Evolutionary conservation across 1,139 yeast genomes (phyloP).

Genomic region (Magnusiomyces ingens): DNA sequence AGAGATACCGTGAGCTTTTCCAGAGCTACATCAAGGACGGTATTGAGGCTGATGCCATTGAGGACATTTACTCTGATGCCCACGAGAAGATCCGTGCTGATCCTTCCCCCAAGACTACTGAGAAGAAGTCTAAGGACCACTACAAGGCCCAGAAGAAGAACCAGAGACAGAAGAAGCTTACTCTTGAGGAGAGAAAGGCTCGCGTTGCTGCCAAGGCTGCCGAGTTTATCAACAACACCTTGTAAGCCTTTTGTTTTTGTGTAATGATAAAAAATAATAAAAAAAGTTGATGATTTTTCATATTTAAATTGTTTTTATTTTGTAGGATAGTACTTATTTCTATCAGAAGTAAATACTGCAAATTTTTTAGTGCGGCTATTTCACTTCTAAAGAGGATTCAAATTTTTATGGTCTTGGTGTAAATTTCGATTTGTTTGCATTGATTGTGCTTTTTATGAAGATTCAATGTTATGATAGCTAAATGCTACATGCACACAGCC

Average conservation of each 20-base stretch:
- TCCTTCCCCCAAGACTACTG: slow-evolving; percentile 80
- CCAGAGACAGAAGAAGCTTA: slow-evolving; percentile 81
- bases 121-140: slow-evolving; percentile 95
- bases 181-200: slow-evolving; percentile 87
- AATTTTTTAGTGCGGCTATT: no score
- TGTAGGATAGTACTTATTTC: no score
- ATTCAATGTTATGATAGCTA: no score
- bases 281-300: no score
- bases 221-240: slow-evolving; percentile 18
- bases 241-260: slow-evolving; percentile 3
- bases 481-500: no score
- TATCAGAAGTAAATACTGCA: no score
- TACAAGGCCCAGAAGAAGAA: slow-evolving; percentile 96
- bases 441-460: no score
- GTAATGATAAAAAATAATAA: no score
- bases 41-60: slow-evolving; percentile 93
- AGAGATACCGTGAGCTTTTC: slow-evolving; percentile 95
- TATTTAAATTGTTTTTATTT: no score
- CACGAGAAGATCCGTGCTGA: slow-evolving; percentile 95
- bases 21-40: slow-evolving; percentile 95
- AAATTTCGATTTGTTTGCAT: no score
- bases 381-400: no score
- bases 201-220: slow-evolving; percentile 89
- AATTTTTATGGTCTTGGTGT: no score
- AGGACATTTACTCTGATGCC: slow-evolving; percentile 92